A percentile compares a stretch with the other conserved stretches of the same genome.
Conservation (phyloP, 2,329 filamentous ascomycete species). For the Sclerotinia trifoliorum region DNA sequence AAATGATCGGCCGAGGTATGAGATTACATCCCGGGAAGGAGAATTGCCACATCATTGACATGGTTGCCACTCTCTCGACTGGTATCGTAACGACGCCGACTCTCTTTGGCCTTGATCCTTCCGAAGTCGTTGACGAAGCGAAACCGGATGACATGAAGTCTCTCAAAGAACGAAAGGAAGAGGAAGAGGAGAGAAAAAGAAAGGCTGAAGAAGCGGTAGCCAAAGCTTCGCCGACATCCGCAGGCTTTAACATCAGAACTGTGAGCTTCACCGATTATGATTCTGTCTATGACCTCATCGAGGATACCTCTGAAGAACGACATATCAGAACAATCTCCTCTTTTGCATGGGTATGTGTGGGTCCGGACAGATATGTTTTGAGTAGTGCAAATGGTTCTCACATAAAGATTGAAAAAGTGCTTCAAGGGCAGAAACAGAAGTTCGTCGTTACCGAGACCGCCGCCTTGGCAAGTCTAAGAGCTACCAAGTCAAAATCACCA, state of each 20-base stretch:
- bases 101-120: constrained; percentile 86
- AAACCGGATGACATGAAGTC: constrained; percentile 60
- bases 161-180: constrained; percentile 51
- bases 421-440: constrained; percentile 24
- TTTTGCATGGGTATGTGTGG: constrained; percentile 79
- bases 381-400: constrained; percentile 62
- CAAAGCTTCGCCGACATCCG: neutral
- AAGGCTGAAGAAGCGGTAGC: constrained; percentile 15
- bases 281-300: constrained; percentile 85
- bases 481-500: constrained; percentile 50
- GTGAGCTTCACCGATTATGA: constrained; percentile 83
- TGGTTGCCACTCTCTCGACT: constrained; percentile 81
- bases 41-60: constrained; percentile 93
- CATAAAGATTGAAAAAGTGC: constrained; percentile 48
- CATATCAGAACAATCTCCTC: constrained; percentile 75
- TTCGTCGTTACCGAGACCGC: constrained; percentile 43
- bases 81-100: constrained; percentile 91
- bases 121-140: constrained; percentile 68
- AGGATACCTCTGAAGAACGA: constrained; percentile 73
- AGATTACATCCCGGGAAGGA: constrained; percentile 75
- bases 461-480: constrained; percentile 24
- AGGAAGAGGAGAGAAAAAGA: constrained; percentile 40
- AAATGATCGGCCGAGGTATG: constrained; percentile 97
- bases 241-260: constrained; percentile 23
- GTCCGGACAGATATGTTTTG: constrained; percentile 69